Percentiles rank a stretch among this genome's conserved stretches.
phyloP scores from a whole-genome alignment of 129 eudicot genomes.

The Glebionis coronaria region DNA sequence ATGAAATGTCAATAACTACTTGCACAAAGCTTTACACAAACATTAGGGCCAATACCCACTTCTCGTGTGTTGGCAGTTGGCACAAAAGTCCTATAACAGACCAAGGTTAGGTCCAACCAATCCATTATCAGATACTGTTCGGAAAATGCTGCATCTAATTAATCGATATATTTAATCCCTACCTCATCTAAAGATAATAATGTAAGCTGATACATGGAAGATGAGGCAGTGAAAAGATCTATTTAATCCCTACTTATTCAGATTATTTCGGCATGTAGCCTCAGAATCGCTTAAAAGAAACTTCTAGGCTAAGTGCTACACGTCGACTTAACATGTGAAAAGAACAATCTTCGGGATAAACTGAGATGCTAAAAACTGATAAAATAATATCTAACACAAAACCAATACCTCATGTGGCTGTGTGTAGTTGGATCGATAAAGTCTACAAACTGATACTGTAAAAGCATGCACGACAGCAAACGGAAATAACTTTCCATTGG shows the following conservation, averaged over 20 bases:
- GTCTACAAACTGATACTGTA: no score
- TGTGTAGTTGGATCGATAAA: no score
- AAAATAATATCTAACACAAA: no score
- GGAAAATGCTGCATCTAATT: slow-evolving; percentile 13
- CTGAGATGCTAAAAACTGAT: no score
- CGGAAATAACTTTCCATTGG: not conserved
- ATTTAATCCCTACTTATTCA: not conserved
- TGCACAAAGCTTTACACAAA: not conserved
- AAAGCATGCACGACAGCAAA: no score
- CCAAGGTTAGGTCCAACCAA: slow-evolving; percentile 25
- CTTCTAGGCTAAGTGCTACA: no score
- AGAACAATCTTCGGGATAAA: no score
- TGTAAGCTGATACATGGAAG: not conserved
- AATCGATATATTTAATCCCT: not conserved
- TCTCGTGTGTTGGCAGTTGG: not conserved
- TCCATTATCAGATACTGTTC: slow-evolving; percentile 3
- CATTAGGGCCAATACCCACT: slow-evolving; percentile 11
- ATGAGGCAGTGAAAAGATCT: not conserved
- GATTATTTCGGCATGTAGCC: not conserved
- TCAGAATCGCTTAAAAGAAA: no score
- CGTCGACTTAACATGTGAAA: no score
- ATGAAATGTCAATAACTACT: not conserved
- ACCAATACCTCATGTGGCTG: no score
- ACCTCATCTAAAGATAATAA: not conserved
- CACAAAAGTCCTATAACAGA: slow-evolving; percentile 12